Evolutionary conservation across 495 filamentous ascomycete species (phyloP), one percentile per base, ranked within the genome.

Genomic region (Lichenothelia convexa): DNA sequence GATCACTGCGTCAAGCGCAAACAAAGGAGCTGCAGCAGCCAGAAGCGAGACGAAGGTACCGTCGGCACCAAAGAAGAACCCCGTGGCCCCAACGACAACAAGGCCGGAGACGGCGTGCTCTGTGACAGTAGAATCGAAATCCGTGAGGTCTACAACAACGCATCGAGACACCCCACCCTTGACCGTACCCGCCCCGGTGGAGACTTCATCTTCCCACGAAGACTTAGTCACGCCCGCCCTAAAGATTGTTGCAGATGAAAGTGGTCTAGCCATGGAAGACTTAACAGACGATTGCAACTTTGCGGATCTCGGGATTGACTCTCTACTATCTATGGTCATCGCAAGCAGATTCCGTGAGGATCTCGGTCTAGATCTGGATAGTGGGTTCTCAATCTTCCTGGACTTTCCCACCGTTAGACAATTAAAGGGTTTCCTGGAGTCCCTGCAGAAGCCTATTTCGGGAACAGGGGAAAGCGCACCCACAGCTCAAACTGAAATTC

Each of bases 401-500:
- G 62, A 5, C n/a, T 68, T 60, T 12, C 57, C 60, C 0, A 78
- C 68, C 9, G 58, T 80, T 40, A 65, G 67, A 8, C 64, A 64
- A 17, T 21, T 44, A 12, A n/a, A n/a, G n/a, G n/a, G n/a, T n/a
- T n/a, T n/a, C n/a, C n/a, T n/a, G n/a, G n/a, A n/a, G n/a, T n/a
- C n/a, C n/a, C n/a, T n/a, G n/a, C n/a, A n/a, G n/a, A n/a, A n/a
- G n/a, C n/a, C n/a, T n/a, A n/a, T n/a, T n/a, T n/a, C n/a, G n/a
- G n/a, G n/a, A n/a, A n/a, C n/a, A n/a, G n/a, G n/a, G n/a, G n/a
- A n/a, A n/a, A n/a, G n/a, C n/a, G n/a, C n/a, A n/a, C n/a, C n/a
- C n/a, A n/a, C 32, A 18, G 11, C 32, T 11, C 32, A 4, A 18
- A 15, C 18, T 15, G 16, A 15, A 18, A 18, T 11, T 18, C 22